These are phyloP conservation scores for Kluyveromyces sp. DNA, from an alignment of 1,139 yeast genomes.

Conservation along the genomic window DNA sequence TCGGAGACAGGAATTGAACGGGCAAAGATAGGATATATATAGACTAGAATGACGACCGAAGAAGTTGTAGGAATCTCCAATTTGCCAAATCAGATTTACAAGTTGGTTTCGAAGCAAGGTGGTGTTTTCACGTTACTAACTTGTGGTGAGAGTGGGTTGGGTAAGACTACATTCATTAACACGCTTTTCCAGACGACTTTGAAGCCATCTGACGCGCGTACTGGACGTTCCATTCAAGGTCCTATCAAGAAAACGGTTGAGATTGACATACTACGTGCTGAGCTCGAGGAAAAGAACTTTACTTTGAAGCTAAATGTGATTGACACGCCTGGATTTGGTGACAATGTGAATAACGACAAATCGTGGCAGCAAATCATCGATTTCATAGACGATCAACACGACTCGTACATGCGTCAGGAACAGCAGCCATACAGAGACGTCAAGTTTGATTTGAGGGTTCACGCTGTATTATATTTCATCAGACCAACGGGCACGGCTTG, in stretches of 20 bases:
- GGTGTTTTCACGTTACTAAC: constrained; percentile 89
- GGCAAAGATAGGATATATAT: background rate
- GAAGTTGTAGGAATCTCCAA: constrained; percentile 66
- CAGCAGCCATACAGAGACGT: constrained; percentile 77
- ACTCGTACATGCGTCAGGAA: constrained; percentile 89
- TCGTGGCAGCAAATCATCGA: constrained; percentile 93
- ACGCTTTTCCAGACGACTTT: constrained; percentile 69
- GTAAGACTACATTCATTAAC: constrained; percentile 90
- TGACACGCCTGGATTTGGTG: constrained; percentile 98
- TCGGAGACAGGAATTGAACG: background rate
- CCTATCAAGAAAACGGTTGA: constrained; percentile 84
- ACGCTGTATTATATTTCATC: constrained; percentile 89
- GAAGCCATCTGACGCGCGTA: constrained; percentile 26
- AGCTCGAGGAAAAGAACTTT: constrained; percentile 88
- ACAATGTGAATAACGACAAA: constrained; percentile 85
- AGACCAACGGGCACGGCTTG: constrained; percentile 90
- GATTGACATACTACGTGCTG: constrained; percentile 82
- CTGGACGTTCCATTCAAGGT: constrained; percentile 26
- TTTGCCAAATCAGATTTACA: constrained; percentile 91
- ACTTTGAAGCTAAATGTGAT: constrained; percentile 76
- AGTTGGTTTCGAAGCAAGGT: constrained; percentile 81
- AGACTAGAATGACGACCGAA: constrained; percentile 1
- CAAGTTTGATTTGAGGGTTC: constrained; percentile 82
- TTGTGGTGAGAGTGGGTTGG: constrained; percentile 93
- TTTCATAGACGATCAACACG: constrained; percentile 95